Base-by-base conservation (phyloP, 2,329 filamentous ascomycete genomes). In the Colletotrichum sp. region DNA sequence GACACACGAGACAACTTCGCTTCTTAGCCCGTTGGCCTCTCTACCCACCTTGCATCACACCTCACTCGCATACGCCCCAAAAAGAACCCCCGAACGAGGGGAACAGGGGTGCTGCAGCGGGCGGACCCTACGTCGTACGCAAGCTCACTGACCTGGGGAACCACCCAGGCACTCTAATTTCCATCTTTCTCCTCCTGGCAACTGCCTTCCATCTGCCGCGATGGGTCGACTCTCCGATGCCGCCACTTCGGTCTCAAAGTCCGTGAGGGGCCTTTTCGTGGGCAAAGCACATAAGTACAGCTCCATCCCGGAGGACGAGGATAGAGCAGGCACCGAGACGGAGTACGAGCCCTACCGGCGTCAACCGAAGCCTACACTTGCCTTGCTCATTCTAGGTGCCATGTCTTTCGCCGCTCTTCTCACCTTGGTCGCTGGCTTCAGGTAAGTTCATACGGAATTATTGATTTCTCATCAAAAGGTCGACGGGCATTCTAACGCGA, bases 261-360 rank as follows among this genome's bases (percentile, higher is more conserved):
- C 78, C 34, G 70, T 79, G 59, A 76, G 66, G 43, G 74, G 66
- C 27, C 31, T 76, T 12, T 57, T 79, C 64, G 67, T 75, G 47
- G 69, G 76, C 8, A 70, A 77, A 5, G 75, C 72, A 34, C 78
- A 82, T 76, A 78, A 76, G 69, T 83, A 83, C 72, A 80, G 76
- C 66, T 76, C 80, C 21, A 73, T 82, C 38, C 77, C 79, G 18
- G 69, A 70, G 12, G 76, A 70, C 3, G 77, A 72, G 27, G 68
- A 29, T 12, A 65, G 58, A 70, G 75, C 63, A 62, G 72, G n/a
- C 57, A 69, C 6, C 57, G 73, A 68, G 66, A 38, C 9, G 5
- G 74, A 51, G 76, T 76, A 21, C 76, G 76, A 21, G 21, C 47
- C 38, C 24, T 31, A 55, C 62, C 72, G 74, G 71, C 70, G 78